These are phyloP conservation scores for Tardiomyces blankii DNA, from an alignment of 1,139 yeast species.

Conservation along the genomic window DNA sequence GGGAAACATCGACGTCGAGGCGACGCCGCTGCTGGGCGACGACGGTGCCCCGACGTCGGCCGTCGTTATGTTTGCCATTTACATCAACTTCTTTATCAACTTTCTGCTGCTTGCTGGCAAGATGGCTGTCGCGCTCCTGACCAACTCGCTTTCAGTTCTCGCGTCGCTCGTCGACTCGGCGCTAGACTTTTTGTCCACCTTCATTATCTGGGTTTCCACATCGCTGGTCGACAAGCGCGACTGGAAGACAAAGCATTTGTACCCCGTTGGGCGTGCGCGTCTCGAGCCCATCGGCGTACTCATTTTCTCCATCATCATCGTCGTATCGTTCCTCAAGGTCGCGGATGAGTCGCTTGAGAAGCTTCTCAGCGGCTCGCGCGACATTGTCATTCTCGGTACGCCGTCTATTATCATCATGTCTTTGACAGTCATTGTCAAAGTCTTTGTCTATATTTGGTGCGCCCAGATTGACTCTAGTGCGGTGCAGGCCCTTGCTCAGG, in stretches of 20 bases:
- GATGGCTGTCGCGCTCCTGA: conserved; percentile 46
- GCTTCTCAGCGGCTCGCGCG: conserved; percentile 15
- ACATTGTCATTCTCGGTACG: conserved; percentile 29
- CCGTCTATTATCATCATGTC: conserved; percentile 53
- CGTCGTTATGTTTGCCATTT: conserved; percentile 47
- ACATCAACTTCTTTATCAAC: conserved; percentile 54
- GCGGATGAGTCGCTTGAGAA: conserved; percentile 46
- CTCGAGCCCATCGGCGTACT: conserved; percentile 72
- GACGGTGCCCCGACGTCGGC: conserved; percentile 33
- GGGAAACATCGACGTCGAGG: conserved; percentile 31
- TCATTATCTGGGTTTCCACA: conserved; percentile 58
- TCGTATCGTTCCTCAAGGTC: conserved; percentile 62
- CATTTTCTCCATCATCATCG: conserved; percentile 60
- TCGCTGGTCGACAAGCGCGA: conserved; percentile 45
- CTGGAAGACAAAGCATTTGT: conserved; percentile 33
- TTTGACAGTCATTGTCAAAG: conserved; percentile 47
- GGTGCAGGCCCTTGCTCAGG: conserved; percentile 72
- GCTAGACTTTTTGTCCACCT: conserved; percentile 62
- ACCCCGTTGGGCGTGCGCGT: conserved; percentile 64
- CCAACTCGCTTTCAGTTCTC: conserved; percentile 60
- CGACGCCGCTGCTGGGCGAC: conserved; percentile 42
- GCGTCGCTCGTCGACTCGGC: conserved; percentile 73
- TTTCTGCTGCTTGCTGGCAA: conserved; percentile 52
- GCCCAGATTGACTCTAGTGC: conserved; percentile 52
- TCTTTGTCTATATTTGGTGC: conserved; percentile 58